These are phyloP conservation scores for Xylariaceae sp. DNA, from an alignment of 2,329 filamentous ascomycete species.

Conservation along the genomic window DNA sequence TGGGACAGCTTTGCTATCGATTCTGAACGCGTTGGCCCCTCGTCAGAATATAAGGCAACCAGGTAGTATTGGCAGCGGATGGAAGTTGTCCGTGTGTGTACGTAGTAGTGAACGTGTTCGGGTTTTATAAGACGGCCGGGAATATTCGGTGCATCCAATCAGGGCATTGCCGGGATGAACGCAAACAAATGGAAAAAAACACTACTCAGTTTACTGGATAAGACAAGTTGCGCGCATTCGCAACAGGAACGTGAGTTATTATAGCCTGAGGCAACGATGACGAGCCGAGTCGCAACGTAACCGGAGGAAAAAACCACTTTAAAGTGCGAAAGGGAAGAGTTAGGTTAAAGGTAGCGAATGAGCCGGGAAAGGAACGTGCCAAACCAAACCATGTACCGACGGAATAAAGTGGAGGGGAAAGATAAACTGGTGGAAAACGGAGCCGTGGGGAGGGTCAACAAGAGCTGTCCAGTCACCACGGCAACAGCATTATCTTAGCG, in stretches of 20 bases:
- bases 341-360: background rate
- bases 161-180: conserved; percentile 17
- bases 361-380: conserved; percentile 1
- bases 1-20: conserved; percentile 8
- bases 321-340: background rate
- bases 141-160: conserved; percentile 9
- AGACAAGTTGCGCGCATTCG: conserved; percentile 1
- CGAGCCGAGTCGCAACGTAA: conserved; percentile 4
- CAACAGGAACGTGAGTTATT: background rate
- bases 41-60: no score
- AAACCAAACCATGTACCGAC: background rate
- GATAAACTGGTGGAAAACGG: conserved; percentile 10
- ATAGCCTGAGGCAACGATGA: conserved; percentile 13
- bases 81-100: no score
- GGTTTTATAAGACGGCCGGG: conserved; percentile 6
- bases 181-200: conserved; percentile 16
- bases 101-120: conserved; percentile 7
- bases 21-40: background rate
- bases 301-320: conserved; percentile 23
- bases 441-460: conserved; percentile 24
- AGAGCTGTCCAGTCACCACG: conserved; percentile 22
- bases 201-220: conserved; percentile 5
- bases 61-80: no score
- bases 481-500: conserved; percentile 20
- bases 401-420: conserved; percentile 25